Evolutionary conservation across 257 asterid genomes (phyloP).

Genomic region (Thymus quinquecostatus): DNA sequence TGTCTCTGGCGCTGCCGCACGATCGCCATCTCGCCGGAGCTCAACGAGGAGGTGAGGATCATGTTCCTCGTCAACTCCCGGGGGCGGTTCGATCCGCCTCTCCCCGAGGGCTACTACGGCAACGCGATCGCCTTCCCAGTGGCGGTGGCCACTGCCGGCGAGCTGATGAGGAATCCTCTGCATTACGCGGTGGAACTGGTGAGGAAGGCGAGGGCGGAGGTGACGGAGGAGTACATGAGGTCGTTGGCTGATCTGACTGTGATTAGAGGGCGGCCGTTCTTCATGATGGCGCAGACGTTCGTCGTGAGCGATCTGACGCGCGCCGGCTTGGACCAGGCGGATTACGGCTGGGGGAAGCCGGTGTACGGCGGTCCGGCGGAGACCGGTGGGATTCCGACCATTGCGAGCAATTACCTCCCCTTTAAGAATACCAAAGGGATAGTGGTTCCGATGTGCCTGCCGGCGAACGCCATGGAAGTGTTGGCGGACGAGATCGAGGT

Average conservation of each 20-base stretch:
- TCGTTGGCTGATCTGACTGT: slow-evolving; percentile 33
- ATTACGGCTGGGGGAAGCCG: slow-evolving; percentile 59
- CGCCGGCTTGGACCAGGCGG: slow-evolving; percentile 54
- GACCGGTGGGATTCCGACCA: slow-evolving; percentile 61
- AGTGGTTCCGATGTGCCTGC: slow-evolving; percentile 55
- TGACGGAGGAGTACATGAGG: background rate
- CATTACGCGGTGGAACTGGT: background rate
- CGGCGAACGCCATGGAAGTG: slow-evolving; percentile 55
- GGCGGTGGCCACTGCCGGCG: slow-evolving; percentile 38
- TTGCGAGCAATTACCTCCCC: slow-evolving; percentile 55
- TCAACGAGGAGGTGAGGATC: slow-evolving; percentile 47
- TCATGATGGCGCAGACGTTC: slow-evolving; percentile 34
- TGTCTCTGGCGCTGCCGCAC: slow-evolving; percentile 69
- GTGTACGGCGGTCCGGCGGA: slow-evolving; percentile 49
- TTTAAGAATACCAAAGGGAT: slow-evolving; percentile 45
- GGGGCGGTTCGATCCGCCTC: slow-evolving; percentile 41
- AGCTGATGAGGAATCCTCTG: slow-evolving; percentile 34
- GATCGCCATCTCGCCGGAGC: slow-evolving; percentile 44
- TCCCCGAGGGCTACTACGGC: slow-evolving; percentile 56
- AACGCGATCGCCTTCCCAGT: slow-evolving; percentile 45
- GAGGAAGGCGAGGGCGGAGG: background rate
- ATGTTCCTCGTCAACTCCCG: slow-evolving; percentile 44
- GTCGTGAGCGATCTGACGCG: slow-evolving; percentile 54
- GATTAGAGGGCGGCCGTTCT: slow-evolving; percentile 47
- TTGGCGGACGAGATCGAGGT: slow-evolving; percentile 46